Evolutionary conservation across 108 stramenopile genomes (phyloP).

Genomic region (Discostella pseudostelligera): DNA sequence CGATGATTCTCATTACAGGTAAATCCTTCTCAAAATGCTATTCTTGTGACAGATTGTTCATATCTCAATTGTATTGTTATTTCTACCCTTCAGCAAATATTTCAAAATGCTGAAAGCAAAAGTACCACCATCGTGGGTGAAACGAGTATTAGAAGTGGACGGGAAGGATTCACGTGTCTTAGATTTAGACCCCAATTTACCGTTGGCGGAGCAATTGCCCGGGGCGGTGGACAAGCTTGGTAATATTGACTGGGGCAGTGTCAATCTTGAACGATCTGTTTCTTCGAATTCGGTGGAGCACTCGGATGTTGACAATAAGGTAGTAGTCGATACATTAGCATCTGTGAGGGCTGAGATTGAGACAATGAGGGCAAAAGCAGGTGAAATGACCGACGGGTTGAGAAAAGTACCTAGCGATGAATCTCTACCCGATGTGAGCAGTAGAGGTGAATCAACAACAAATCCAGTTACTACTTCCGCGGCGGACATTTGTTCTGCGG

Average conservation of each 20-base stretch:
- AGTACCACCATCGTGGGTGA: constrained; percentile 51
- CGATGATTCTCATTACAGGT: constrained; percentile 11
- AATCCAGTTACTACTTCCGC: neutral
- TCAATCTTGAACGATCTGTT: constrained; percentile 9
- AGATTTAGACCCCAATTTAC: constrained; percentile 58
- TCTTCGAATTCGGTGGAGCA: constrained; percentile 11
- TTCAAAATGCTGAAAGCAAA: constrained; percentile 69
- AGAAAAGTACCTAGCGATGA: constrained; percentile 5
- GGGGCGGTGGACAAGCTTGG: constrained; percentile 39
- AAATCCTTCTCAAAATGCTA: too few relatives aligned
- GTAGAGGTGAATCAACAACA: neutral
- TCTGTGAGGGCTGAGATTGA: constrained; percentile 39
- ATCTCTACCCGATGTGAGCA: neutral
- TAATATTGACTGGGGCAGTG: constrained; percentile 33
- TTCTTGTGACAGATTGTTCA: neutral
- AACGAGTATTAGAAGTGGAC: constrained; percentile 69
- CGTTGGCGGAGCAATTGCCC: constrained; percentile 39
- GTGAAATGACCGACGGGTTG: constrained; percentile 9
- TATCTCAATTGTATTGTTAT: neutral
- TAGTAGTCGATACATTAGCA: constrained; percentile 39
- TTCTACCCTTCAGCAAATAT: constrained; percentile 70
- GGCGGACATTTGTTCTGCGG: constrained; percentile 32
- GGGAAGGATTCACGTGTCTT: constrained; percentile 64
- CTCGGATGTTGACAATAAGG: constrained; percentile 22
- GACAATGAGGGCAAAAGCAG: constrained; percentile 34